Evolutionary conservation across 208 protist genomes (phyloP).

Genomic region (Porcisia deanei): DNA sequence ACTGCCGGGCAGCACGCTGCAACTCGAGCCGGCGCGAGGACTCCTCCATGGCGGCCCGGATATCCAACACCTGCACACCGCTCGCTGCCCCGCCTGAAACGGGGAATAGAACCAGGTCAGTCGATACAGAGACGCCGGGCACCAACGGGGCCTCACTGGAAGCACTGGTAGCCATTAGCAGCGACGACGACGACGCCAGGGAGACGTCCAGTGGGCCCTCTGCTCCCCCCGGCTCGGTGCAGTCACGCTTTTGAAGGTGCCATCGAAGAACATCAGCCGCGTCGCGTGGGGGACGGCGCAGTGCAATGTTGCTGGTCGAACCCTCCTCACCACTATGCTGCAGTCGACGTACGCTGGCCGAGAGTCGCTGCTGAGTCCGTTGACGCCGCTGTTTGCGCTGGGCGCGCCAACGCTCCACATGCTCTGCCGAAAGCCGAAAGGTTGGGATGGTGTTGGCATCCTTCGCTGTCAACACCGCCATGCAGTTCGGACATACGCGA

Average conservation of each 20-base stretch:
- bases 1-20: constrained; percentile 59
- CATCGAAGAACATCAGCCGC: constrained; percentile 40
- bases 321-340: constrained; percentile 4
- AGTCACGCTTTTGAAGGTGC: constrained; percentile 6
- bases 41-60: constrained; percentile 74
- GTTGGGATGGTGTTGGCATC: constrained; percentile 51
- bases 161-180: constrained; percentile 35
- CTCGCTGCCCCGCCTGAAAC: neutral
- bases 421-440: constrained; percentile 72
- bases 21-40: constrained; percentile 62
- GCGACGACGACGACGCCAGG: constrained; percentile 26
- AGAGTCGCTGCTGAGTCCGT: constrained; percentile 39
- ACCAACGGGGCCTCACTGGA: constrained; percentile 3
- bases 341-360: constrained; percentile 41
- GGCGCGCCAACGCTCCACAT: constrained; percentile 53
- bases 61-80: constrained; percentile 32
- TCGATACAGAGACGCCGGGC: constrained; percentile 20
- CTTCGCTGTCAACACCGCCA: constrained; percentile 63
- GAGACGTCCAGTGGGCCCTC: constrained; percentile 6
- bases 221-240: neutral
- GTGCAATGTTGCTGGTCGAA: constrained; percentile 9
- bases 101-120: constrained; percentile 30
- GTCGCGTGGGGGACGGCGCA: constrained; percentile 31
- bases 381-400: constrained; percentile 42
- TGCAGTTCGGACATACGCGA: constrained; percentile 69